These are phyloP conservation scores for Eucalyptus curtisii DNA, from an alignment of 345 rosid genomes.

Conservation along the genomic window DNA sequence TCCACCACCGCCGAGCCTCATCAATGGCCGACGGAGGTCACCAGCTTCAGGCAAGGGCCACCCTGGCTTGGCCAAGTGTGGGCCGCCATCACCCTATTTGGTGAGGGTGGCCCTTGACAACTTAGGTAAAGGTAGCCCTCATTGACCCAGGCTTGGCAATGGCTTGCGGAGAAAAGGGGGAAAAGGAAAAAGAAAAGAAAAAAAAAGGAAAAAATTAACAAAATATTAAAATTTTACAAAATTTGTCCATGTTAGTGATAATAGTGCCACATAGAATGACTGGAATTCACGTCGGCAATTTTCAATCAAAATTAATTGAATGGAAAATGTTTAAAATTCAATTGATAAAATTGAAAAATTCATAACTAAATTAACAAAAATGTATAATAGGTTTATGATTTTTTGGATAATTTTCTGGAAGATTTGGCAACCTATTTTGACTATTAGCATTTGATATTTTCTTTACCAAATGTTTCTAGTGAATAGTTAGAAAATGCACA, in stretches of 20 bases:
- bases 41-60: rapidly evolving
- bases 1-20: rapidly evolving
- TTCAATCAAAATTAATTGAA: too few relatives aligned
- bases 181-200: too few relatives aligned
- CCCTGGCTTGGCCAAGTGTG: neutral
- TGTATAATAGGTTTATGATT: neutral
- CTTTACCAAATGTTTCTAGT: neutral
- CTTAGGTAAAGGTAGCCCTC: too few relatives aligned
- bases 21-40: neutral
- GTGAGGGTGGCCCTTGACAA: too few relatives aligned
- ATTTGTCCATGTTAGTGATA: too few relatives aligned
- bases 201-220: too few relatives aligned
- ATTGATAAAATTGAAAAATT: too few relatives aligned
- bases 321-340: too few relatives aligned
- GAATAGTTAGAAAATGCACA: neutral
- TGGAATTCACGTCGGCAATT: rapidly evolving
- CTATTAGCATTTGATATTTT: neutral
- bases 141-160: neutral
- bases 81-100: neutral
- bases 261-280: neutral
- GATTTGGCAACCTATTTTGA: neutral
- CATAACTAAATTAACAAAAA: too few relatives aligned
- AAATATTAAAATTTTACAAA: too few relatives aligned
- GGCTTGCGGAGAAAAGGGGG: neutral
- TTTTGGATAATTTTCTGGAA: too few relatives aligned